These are phyloP conservation scores for Cornus kousa DNA, from an alignment of 148 eudicot genomes.

Conservation along the genomic window DNA sequence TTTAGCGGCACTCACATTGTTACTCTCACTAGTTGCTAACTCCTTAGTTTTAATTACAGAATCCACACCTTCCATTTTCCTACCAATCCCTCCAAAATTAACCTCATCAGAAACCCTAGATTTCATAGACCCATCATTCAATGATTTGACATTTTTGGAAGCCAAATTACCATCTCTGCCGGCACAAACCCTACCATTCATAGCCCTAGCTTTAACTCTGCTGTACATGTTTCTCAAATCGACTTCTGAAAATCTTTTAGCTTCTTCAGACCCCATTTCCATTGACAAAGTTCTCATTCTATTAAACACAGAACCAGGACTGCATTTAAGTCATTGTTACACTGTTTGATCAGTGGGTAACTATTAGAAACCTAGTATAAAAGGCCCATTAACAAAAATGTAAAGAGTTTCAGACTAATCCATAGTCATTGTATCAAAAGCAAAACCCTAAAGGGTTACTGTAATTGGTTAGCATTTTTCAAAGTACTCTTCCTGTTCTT, in stretches of 20 bases:
- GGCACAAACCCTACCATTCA: neutral
- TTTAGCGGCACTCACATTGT: neutral
- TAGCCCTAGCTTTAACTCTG: neutral
- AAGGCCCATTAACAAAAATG: neutral
- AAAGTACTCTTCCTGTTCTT: too few relatives aligned
- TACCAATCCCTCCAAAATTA: neutral
- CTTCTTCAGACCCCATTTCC: neutral
- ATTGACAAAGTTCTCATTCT: neutral
- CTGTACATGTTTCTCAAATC: neutral
- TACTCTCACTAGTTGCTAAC: neutral
- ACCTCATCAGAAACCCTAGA: neutral
- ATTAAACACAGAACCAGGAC: neutral
- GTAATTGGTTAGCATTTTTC: too few relatives aligned
- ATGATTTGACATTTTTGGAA: neutral
- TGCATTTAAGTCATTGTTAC: neutral
- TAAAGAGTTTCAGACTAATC: neutral
- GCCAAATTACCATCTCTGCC: neutral
- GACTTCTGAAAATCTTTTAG: neutral
- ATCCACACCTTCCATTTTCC: slow-evolving; percentile 5
- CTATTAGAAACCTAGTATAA: neutral
- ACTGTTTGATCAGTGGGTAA: neutral
- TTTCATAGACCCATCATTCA: neutral
- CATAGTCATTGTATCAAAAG: too few relatives aligned
- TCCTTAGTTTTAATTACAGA: neutral
- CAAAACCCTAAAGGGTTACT: too few relatives aligned